A percentile compares a stretch with the other conserved stretches of the same genome.
phyloP scores from a whole-genome alignment of 169 alveolate species.

The Plasmodium billcollinsi region DNA sequence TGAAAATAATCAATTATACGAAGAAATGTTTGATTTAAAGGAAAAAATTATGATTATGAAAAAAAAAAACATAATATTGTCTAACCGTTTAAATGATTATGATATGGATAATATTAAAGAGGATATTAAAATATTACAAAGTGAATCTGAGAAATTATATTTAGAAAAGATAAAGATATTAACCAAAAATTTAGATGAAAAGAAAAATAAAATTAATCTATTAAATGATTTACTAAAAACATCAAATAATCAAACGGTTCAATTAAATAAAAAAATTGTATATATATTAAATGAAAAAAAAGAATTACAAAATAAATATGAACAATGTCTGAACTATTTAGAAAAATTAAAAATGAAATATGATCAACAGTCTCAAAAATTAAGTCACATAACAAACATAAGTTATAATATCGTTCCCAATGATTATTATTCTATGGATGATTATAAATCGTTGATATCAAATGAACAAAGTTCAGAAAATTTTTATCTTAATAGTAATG shows the following conservation, averaged over 20 bases:
- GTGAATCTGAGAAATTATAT: conserved; percentile 49
- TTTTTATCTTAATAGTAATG: neutral
- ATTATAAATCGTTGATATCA: neutral
- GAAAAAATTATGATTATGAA: conserved; percentile 24
- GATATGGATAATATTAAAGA: neutral
- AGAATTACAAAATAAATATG: conserved; percentile 57
- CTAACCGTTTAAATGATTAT: neutral
- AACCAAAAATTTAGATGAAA: conserved; percentile 57
- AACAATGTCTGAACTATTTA: conserved; percentile 48
- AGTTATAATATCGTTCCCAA: neutral
- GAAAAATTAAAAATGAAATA: conserved; percentile 52
- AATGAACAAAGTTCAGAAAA: neutral
- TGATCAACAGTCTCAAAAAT: conserved; percentile 19
- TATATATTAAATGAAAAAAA: conserved; percentile 54
- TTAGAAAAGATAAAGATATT: conserved; percentile 34
- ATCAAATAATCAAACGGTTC: conserved; percentile 56
- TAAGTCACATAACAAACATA: neutral
- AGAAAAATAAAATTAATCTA: conserved; percentile 32
- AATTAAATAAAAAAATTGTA: conserved; percentile 42
- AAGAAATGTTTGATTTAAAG: conserved; percentile 44
- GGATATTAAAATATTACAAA: conserved; percentile 25
- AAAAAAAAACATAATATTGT: neutral
- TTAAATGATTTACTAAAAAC: conserved; percentile 61
- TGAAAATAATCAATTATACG: conserved; percentile 26
- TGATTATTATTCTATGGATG: neutral